Conservation (phyloP, 495 filamentous ascomycete species). For the Filosporella fistucella region DNA sequence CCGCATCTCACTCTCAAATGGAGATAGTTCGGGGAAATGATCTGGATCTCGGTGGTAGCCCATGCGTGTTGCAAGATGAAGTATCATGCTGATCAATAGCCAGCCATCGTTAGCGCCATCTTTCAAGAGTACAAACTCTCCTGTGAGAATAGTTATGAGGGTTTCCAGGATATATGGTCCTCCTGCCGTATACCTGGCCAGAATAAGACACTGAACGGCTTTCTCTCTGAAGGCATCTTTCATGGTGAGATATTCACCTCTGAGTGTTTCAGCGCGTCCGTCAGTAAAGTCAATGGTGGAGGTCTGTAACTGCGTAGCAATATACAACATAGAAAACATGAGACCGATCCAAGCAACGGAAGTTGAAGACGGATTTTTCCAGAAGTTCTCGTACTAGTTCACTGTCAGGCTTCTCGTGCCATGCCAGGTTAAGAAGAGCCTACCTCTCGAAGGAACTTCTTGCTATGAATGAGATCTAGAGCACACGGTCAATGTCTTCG, state of each 20-base stretch:
- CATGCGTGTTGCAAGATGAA: constrained; percentile 47
- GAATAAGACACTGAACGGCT: constrained; percentile 34
- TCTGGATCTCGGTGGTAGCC: constrained; percentile 49
- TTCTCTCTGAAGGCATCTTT: constrained; percentile 2
- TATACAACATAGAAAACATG: constrained; percentile 35
- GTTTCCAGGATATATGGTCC: constrained; percentile 39
- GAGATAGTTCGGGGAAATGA: constrained; percentile 40
- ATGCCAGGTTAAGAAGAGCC: constrained; percentile 7
- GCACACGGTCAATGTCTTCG: constrained; percentile 10
- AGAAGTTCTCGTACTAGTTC: constrained; percentile 27
- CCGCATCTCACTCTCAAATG: constrained; percentile 51
- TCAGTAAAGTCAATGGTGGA: constrained; percentile 51
- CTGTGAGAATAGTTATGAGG: constrained; percentile 38
- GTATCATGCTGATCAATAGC: constrained; percentile 38
- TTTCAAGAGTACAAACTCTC: constrained; percentile 35
- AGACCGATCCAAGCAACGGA: constrained; percentile 42
- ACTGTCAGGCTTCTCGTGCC: constrained; percentile 29
- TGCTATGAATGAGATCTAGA: constrained; percentile 7
- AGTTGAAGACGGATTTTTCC: constrained; percentile 29
- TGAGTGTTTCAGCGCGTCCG: constrained; percentile 48
- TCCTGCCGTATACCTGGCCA: constrained; percentile 38
- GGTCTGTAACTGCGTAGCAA: constrained; percentile 44
- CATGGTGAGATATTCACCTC: constrained; percentile 18
- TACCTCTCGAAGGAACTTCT: constrained; percentile 9
- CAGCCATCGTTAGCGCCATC: constrained; percentile 40